These are phyloP conservation scores for Rhizopogon vulgaris DNA, from an alignment of 768 basidiomycete species.

Conservation along the genomic window DNA sequence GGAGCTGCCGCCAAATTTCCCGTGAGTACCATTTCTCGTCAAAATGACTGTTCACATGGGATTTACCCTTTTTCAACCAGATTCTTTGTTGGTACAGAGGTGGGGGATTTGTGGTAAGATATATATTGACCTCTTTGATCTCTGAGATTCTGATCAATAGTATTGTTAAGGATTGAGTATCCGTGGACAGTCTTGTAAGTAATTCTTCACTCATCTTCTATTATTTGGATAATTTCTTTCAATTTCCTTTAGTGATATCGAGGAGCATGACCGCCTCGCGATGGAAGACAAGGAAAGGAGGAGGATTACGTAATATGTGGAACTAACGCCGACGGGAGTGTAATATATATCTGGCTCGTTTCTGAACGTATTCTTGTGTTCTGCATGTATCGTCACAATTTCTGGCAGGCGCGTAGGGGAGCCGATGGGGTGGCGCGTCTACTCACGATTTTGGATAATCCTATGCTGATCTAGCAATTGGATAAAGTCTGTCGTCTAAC, in stretches of 20 bases:
- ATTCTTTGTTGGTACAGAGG: slow-evolving; percentile 80
- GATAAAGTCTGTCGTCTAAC: too few relatives aligned
- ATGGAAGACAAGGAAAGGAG: slow-evolving; percentile 30
- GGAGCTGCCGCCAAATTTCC: slow-evolving; percentile 57
- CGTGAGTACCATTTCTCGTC: slow-evolving; percentile 37
- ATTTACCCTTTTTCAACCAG: slow-evolving; percentile 22
- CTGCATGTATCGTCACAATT: too few relatives aligned
- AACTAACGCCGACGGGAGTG: neutral
- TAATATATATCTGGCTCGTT: too few relatives aligned
- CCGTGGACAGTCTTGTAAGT: slow-evolving; percentile 77
- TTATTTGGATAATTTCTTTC: neutral
- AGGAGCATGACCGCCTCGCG: slow-evolving; percentile 66
- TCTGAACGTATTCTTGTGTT: too few relatives aligned
- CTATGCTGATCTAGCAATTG: neutral
- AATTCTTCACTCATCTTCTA: neutral
- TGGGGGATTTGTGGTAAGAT: slow-evolving; percentile 64
- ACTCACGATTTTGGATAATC: neutral
- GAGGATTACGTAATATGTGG: neutral
- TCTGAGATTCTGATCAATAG: slow-evolving; percentile 9
- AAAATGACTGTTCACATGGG: slow-evolving; percentile 2
- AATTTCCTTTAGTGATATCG: slow-evolving; percentile 51
- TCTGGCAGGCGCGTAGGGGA: neutral
- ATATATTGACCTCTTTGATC: neutral
- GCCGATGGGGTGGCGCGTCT: neutral
- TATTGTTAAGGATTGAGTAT: slow-evolving; percentile 64